Conservation (phyloP, 352 stramenopile genomes). For the Pythium sp. region DNA sequence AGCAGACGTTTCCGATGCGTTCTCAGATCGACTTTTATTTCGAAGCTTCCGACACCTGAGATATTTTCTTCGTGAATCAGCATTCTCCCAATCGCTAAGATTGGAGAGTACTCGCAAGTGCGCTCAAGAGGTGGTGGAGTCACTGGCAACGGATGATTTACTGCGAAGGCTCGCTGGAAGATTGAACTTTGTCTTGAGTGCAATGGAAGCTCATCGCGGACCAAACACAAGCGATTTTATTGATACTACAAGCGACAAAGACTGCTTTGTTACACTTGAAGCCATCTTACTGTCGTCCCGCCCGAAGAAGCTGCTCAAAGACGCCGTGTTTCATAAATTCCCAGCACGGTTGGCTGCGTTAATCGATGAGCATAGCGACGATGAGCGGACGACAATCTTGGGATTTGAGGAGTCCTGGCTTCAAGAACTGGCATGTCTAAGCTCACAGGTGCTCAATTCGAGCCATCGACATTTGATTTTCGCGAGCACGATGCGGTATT, state of each 20-base stretch:
- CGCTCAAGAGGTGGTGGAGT: not conserved
- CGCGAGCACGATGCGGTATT: conserved; percentile 18
- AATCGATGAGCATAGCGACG: conserved; percentile 6
- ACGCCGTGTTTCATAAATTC: conserved; percentile 13
- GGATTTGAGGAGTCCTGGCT: conserved; percentile 13
- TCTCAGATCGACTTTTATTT: not conserved
- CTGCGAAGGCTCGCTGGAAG: not conserved
- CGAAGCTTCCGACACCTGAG: conserved; percentile 4
- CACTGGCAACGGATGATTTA: conserved; percentile 4
- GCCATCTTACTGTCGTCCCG: conserved; percentile 24
- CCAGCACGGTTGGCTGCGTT: conserved; percentile 20
- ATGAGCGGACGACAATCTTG: not conserved
- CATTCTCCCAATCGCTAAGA: not conserved
- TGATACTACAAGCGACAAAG: conserved; percentile 10
- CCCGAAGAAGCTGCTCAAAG: conserved; percentile 18
- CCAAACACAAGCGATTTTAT: not conserved
- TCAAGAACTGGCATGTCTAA: conserved; percentile 22
- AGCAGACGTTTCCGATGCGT: not conserved
- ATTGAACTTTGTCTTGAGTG: not conserved
- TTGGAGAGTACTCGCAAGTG: not conserved
- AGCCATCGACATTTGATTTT: conserved; percentile 23
- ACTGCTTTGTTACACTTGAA: conserved; percentile 20
- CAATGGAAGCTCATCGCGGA: not conserved
- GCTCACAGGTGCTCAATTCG: conserved; percentile 19
- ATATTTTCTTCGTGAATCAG: conserved; percentile 1